Base-by-base conservation (phyloP, 164 flowering plant species). In the Annona squamosa region DNA sequence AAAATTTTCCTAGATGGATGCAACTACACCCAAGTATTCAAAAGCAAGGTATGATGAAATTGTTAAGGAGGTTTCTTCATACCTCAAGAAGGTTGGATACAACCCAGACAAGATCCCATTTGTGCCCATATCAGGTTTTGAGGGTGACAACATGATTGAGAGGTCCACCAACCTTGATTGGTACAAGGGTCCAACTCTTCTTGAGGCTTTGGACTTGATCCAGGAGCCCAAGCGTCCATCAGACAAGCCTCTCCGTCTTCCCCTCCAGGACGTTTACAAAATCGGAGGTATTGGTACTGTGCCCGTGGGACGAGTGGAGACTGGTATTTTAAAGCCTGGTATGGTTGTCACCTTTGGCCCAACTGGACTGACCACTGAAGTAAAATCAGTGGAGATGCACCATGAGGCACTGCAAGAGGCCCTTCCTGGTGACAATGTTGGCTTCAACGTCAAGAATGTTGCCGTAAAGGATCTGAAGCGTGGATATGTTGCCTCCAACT, bases 121-220 rank as follows among this genome's bases (percentile, higher is more conserved):
- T 17, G 93, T 89, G 4, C 93, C 93, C 80, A 89, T 89, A 76
- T 89, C 93, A 72, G 93, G 93, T 0, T 89, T 89, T 68, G 93
- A 89, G 75, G 93, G 93, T 63, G 93, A 89, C 81, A 89, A 89
- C 87, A 89, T 89, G 93, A 89, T 89, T 76, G 93, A 89, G 81
- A 83, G 94, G 79, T 90, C 94, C n/a, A 81, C 86, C n/a, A 87
- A 87, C 86, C 87, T 87, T 2, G 91, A 88, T 79, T 88, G 91
- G 91, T 88, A 88, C 91, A 88, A 88, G 91, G 91, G 91, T 4
- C 91, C 90, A 19, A 88, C 91, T 42, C 90, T 88, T 57, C 89
- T 88, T 16, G 91, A 88, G 43, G 89, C 89, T 9, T 89, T 88
- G 68, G 89, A 88, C 79, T 1, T 37, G 79, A 79, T 88, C 77